Evolutionary conservation across 345 rosid species (phyloP).

Genomic region (Salix udensis): DNA sequence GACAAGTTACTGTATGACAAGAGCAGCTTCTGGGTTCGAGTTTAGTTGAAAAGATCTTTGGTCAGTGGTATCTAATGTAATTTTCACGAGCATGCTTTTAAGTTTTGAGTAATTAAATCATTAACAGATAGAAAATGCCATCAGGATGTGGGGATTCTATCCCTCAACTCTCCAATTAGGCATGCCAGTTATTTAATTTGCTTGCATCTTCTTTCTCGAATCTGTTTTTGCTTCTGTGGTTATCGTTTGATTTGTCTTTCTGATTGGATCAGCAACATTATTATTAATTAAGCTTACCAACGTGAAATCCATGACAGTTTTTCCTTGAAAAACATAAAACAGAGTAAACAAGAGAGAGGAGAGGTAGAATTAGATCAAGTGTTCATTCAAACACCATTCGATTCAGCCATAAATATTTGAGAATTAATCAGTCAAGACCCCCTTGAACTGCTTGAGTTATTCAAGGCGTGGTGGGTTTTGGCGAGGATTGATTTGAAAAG

Average conservation of each 20-base stretch:
- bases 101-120: neutral
- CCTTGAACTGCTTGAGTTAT: neutral
- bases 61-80: neutral
- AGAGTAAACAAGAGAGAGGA: neutral
- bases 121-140: neutral
- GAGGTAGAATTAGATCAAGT: neutral
- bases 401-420: neutral
- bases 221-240: neutral
- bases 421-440: neutral
- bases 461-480: slow-evolving; percentile 6
- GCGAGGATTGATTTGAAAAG: slow-evolving; percentile 9
- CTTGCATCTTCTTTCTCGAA: neutral
- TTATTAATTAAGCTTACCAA: neutral
- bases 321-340: too few species aligned
- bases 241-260: neutral
- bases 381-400: neutral
- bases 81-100: neutral
- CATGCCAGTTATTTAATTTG: neutral
- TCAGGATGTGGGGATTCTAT: neutral
- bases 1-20: neutral
- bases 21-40: slow-evolving; percentile 14
- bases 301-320: too few species aligned
- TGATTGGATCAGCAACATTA: neutral
- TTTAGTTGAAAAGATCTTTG: neutral
- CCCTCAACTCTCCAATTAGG: neutral